phyloP scores from a whole-genome alignment of 345 rosid genomes.

The Eucalyptus guilfoylei region DNA sequence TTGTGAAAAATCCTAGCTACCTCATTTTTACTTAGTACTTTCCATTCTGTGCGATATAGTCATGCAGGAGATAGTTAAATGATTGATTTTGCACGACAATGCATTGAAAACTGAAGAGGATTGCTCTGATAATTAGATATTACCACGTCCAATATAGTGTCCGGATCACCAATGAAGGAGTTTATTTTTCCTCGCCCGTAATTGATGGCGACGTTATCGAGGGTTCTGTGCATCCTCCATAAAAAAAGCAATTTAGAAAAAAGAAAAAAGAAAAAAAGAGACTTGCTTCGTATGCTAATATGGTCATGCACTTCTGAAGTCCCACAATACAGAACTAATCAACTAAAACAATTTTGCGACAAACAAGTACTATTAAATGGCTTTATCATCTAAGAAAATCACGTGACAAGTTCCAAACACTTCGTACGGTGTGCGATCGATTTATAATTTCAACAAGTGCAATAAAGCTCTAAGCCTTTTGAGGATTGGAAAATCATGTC shows the following conservation, averaged over 20 bases:
- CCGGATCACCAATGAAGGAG: conserved; percentile 15
- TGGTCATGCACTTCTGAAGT: background rate
- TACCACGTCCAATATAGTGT: conserved; percentile 20
- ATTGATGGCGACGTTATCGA: conserved; percentile 14
- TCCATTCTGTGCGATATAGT: background rate
- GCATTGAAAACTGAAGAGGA: background rate
- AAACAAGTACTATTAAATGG: background rate
- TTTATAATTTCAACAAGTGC: background rate
- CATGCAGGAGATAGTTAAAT: background rate
- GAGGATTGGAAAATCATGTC: background rate
- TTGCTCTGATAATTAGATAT: background rate
- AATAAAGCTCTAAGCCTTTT: background rate
- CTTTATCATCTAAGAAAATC: background rate
- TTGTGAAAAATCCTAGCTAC: background rate
- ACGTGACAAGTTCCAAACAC: background rate
- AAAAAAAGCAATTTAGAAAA: background rate
- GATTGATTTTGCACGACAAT: background rate
- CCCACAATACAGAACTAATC: background rate
- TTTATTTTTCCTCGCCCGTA: conserved; percentile 26
- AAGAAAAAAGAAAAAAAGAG: background rate
- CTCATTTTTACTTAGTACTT: background rate
- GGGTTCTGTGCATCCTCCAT: conserved; percentile 1
- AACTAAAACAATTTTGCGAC: background rate
- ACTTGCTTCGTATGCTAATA: background rate
- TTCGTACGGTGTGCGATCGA: background rate